phyloP scores from a whole-genome alignment of 2,329 filamentous ascomycete genomes.

The Didymella glomerata region DNA sequence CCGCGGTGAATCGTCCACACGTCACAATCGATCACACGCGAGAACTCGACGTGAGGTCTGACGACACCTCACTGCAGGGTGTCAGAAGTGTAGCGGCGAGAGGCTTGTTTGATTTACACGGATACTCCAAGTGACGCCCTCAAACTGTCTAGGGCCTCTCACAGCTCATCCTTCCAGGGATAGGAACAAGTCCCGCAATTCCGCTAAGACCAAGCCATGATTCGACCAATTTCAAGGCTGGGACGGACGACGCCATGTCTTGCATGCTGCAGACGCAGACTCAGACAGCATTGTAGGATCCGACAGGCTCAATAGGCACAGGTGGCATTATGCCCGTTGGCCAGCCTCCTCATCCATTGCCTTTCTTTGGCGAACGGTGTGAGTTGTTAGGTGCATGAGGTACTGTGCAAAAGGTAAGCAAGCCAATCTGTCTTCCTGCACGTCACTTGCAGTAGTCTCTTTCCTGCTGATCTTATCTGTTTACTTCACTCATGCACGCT shows the following conservation, averaged over 20 bases:
- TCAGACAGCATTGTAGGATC: conserved; percentile 17
- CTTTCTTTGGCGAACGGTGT: conserved; percentile 36
- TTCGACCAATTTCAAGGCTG: conserved; percentile 20
- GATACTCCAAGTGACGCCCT: conserved; percentile 10
- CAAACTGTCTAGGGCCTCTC: conserved; percentile 5
- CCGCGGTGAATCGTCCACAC: conserved; percentile 16
- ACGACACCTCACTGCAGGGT: conserved; percentile 12
- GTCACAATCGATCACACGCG: conserved; percentile 11
- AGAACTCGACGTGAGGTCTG: conserved; percentile 8
- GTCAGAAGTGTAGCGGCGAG: background rate
- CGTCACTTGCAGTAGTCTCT: conserved; percentile 19
- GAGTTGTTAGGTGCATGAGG: conserved; percentile 31
- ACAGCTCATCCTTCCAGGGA: conserved; percentile 11
- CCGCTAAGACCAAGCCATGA: conserved; percentile 15
- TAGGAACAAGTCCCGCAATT: conserved; percentile 20
- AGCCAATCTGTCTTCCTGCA: conserved; percentile 20
- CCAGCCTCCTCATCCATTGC: conserved; percentile 17
- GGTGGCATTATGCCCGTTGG: conserved; percentile 21
- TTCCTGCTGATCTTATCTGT: conserved; percentile 12
- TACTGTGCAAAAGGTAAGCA: conserved; percentile 25
- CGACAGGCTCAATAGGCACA: conserved; percentile 19
- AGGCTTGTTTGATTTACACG: conserved; percentile 2
- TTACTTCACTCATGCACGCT: conserved; percentile 2
- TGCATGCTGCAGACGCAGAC: conserved; percentile 26
- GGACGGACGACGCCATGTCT: conserved; percentile 15